Evolutionary conservation across 352 stramenopile species (phyloP), one percentile per base, ranked within the genome.

Genomic region (Albugo candida): DNA sequence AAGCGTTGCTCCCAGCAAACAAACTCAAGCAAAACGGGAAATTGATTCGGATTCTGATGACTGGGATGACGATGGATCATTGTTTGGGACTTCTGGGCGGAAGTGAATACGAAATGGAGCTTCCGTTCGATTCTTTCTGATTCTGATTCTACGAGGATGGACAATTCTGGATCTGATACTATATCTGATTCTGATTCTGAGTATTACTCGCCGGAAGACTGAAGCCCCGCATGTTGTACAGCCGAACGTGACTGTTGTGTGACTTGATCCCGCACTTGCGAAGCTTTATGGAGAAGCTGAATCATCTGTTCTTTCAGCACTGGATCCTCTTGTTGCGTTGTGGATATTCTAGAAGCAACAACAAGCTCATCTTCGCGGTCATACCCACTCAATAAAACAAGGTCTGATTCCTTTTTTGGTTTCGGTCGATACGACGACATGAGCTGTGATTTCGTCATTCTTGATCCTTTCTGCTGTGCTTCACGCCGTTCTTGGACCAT

Each of bases 291-390:
- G 42, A 88, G 54, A 27, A 88, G 54, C 54, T 88, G 69, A 51
- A 88, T 83, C 76, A 88, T 88, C 42, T 88, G 76, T 56, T 85
- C 72, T 53, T 88, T 84, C 1, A 85, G 62, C 48, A 71, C 67
- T 14, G 67, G 69, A 51, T 88, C 72, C 53, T 88, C 76, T 24
- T 64, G 70, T 46, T 72, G 67, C 24, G 24, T 31, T 31, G 3
- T 31, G 24, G 24, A 31, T 8, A 31, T 3, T 31, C 24, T 31
- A 31, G 24, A 31, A 31, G 24, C 24, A 36, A 77, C 66, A 11
- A 83, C 60, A 53, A 81, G 61, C 11, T 67, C 60, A 24, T 43
- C 60, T 40, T 74, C 49, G 18, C 62, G 65, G 0, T 46, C 52
- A 49, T 77, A 73, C 54, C 60, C 72, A 49, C 65, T 79, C 27